phyloP scores from a whole-genome alignment of 2,329 filamentous ascomycete genomes.

The Magnaporthales sp. region DNA sequence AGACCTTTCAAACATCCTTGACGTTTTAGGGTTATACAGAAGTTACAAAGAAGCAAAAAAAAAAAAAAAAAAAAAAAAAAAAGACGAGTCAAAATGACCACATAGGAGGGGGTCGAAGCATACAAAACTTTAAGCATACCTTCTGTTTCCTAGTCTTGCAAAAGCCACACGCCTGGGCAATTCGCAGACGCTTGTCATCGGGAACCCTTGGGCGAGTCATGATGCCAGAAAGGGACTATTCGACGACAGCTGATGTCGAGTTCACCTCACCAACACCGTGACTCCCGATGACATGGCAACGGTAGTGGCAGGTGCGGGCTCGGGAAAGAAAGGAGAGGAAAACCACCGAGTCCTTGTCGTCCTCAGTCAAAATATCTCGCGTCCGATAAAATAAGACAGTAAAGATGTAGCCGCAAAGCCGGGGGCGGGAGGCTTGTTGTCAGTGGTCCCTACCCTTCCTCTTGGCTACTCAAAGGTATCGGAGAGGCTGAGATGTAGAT shows the following conservation, averaged over 20 bases:
- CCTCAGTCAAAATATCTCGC: not conserved
- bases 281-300: not conserved
- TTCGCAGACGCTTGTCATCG: slow-evolving; percentile 53
- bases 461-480: not conserved
- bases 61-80: not conserved
- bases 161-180: slow-evolving; percentile 53
- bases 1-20: not conserved
- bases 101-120: not conserved
- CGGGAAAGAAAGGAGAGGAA: not conserved
- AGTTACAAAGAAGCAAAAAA: not conserved
- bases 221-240: slow-evolving; percentile 1
- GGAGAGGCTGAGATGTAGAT: not conserved
- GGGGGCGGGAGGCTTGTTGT: not conserved
- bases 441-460: not conserved
- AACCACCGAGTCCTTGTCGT: not conserved
- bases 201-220: slow-evolving; percentile 48
- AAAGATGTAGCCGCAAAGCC: not conserved
- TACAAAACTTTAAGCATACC: slow-evolving; percentile 18
- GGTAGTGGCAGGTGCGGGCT: not conserved
- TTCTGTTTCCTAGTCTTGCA: slow-evolving; percentile 62
- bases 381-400: not conserved
- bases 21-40: not conserved
- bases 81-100: not conserved
- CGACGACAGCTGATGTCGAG: not conserved
- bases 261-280: not conserved